Evolutionary conservation across 2,329 filamentous ascomycete species (phyloP), one percentile per base, ranked within the genome.

Genomic region (Hymenotorrendiella dingleyae): DNA sequence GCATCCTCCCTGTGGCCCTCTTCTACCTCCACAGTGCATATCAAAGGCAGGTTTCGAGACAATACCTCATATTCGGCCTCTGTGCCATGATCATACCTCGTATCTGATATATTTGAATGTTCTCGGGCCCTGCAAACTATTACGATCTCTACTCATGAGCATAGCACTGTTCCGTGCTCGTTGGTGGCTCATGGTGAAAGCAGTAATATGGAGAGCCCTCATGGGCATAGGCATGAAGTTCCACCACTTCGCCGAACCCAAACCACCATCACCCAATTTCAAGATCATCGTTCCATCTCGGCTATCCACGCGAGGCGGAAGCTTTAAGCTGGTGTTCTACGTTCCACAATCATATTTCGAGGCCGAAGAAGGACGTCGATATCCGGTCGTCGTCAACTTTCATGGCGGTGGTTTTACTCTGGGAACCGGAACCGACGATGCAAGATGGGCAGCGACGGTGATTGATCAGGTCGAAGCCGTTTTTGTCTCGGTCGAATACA

Each of bases 401-500:
- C 81, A 85, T 54, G 80, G 80, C 20, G 81, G 81, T 17, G 81
- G 81, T 4, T 84, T 82, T 63, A 76, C 79, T 6, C 62, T 83
- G 23, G 81, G 81, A 10, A 70, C 70, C 35, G 77, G 73, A 3
- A 80, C 75, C 4, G 76, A 84, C 56, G 80, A 84, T 55, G 73
- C 76, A 11, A 69, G 78, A 30, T 83, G 79, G 68, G 76, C 73
- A 5, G 67, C 71, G 4, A 65, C 70, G 26, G 71, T 80, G 3
- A 62, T 74, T 28, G 63, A 72, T 20, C 64, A 69, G 4, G 64
- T 74, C 10, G 70, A 76, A 40, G 77, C 65, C 21, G 66, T 84
- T 17, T 71, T 82, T 42, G 72, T 84, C 47, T 76, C 73, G 2
- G 77, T 83, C 51, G 78, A 82, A 54, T 85, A 86, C 57, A 73